These are phyloP conservation scores for Rusavskia elegans DNA, from an alignment of 495 filamentous ascomycete species.

Conservation along the genomic window DNA sequence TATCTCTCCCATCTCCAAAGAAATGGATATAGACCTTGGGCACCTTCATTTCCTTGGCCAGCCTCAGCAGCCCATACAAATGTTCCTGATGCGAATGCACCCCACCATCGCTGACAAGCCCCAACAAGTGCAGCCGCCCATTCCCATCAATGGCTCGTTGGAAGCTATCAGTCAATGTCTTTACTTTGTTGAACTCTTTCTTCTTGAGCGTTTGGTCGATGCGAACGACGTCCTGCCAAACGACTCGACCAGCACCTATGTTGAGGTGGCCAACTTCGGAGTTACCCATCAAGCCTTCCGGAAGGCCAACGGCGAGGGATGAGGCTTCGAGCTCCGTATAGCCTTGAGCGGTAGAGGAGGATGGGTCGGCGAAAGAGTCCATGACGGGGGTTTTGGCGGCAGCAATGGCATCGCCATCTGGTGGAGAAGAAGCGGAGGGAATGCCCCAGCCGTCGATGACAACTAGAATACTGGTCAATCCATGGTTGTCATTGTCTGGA, in stretches of 20 bases:
- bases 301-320: slow-evolving; percentile 85
- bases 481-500: neutral
- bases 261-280: slow-evolving; percentile 97
- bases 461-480: slow-evolving; percentile 33
- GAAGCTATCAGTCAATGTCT: slow-evolving; percentile 63
- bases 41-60: slow-evolving; percentile 75
- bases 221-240: slow-evolving; percentile 98
- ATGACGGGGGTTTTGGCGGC: slow-evolving; percentile 83
- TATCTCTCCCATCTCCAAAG: slow-evolving; percentile 95
- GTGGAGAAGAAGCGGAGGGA: slow-evolving; percentile 55
- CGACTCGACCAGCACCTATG: slow-evolving; percentile 92
- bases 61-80: slow-evolving; percentile 67
- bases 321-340: slow-evolving; percentile 87
- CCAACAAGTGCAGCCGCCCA: slow-evolving; percentile 80
- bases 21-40: slow-evolving; percentile 96
- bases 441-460: slow-evolving; percentile 99
- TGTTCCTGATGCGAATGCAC: slow-evolving; percentile 94
- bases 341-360: slow-evolving; percentile 53
- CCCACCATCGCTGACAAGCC: slow-evolving; percentile 85
- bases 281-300: slow-evolving; percentile 97
- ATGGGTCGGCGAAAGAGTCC: slow-evolving; percentile 52
- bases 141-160: slow-evolving; percentile 71
- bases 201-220: slow-evolving; percentile 95
- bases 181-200: slow-evolving; percentile 58
- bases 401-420: slow-evolving; percentile 84